A percentile compares a stretch with the other conserved stretches of the same genome.
These are phyloP conservation scores for Aspergillus sojae DNA, from an alignment of 2,329 filamentous ascomycete species.

Conservation along the genomic window DNA sequence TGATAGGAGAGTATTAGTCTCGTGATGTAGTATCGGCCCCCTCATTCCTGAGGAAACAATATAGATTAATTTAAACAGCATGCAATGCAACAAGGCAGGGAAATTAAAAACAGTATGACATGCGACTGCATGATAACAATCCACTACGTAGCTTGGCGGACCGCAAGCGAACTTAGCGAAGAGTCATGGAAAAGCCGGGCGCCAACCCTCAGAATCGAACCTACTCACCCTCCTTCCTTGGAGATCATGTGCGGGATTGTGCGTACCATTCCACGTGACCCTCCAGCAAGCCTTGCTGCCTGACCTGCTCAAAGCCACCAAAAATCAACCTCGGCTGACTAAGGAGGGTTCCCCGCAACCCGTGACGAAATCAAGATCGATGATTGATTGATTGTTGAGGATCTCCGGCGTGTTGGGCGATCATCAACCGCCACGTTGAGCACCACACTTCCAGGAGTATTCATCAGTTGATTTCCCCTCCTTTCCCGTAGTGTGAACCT, in stretches of 20 bases:
- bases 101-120: not conserved
- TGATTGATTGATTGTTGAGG: constrained; percentile 12
- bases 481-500: constrained; percentile 7
- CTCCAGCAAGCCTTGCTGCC: not conserved
- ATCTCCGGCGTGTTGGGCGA: constrained; percentile 13
- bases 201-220: not conserved
- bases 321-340: not conserved
- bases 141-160: not conserved
- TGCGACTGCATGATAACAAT: not conserved
- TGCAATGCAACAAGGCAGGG: constrained; percentile 4
- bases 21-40: not conserved
- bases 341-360: not conserved
- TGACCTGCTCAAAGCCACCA: not conserved
- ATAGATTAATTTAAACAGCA: constrained; percentile 2
- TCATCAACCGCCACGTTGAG: constrained; percentile 12
- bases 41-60: not conserved
- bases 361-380: not conserved
- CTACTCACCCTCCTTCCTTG: not conserved
- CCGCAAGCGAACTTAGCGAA: not conserved
- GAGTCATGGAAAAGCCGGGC: not conserved
- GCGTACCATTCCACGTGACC: not conserved
- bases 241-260: not conserved
- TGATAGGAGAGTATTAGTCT: not conserved
- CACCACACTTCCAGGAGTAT: not conserved
- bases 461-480: constrained; percentile 3